Base-by-base conservation (phyloP, 176 grass and related monocot species). In the Paspalum notatum region DNA sequence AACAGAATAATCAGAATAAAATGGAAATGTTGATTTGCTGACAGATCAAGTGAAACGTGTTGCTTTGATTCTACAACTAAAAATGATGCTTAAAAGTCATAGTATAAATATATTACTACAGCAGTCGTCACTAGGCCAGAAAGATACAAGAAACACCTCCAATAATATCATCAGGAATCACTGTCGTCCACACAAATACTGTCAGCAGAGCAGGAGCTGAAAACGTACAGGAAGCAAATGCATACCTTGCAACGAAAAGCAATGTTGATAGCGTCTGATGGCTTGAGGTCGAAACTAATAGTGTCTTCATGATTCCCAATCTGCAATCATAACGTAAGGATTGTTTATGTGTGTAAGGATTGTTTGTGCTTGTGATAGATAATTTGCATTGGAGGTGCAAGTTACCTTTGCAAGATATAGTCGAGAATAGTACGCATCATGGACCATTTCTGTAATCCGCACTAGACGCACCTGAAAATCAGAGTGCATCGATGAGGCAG, bases 181-280 rank as follows among this genome's bases (percentile, higher is more conserved):
- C 4, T 54, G 27, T 52, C 24, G 22, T 27, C 24, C 42, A 73
- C 40, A 16, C 8, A 75, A 80, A 54, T 18, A 62, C 60, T 54
- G 9, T 40, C 10, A 40, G 7, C 66, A 2, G 46, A 40, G 7
- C 66, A 2, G 46, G 68, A 58, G 64, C 5, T 53, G 60, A 9
- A 27, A 67, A 78, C 59, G 18, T 16, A 66, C 10, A 83, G 5
- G 38, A 52, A 68, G 79, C 15, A 85, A 75, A 88, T 69, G 80
- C 84, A 89, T 72, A 98, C 92, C 88, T 98, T 98, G 92, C 95
- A 98, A 14, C 90, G 90, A 42, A 94, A 93, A 85, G 95, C 95
- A 80, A 98, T 94, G 86, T 98, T 98, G 83, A 98, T 98, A 81
- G 92, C 95, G 89, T 98, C 95, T 45, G 92, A 92, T 75, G 92